These are phyloP conservation scores for Exophiala sp. DNA, from an alignment of 2,329 filamentous ascomycete genomes.

Conservation along the genomic window DNA sequence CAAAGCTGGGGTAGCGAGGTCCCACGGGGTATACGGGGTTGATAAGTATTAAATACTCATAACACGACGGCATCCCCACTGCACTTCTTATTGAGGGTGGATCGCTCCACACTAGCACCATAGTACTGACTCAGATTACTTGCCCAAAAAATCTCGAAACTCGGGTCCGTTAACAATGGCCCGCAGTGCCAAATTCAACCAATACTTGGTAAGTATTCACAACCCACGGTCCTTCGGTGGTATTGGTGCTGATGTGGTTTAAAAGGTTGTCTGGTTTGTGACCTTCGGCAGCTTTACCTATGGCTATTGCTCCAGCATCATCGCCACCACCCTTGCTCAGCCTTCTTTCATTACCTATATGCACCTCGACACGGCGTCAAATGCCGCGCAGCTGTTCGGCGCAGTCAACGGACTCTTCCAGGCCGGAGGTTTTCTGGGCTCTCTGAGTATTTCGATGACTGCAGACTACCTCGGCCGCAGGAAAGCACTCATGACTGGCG, in stretches of 20 bases:
- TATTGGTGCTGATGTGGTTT: neutral
- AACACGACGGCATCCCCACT: too few relatives aligned
- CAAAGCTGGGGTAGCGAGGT: too few relatives aligned
- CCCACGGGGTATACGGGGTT: too few relatives aligned
- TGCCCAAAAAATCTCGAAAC: too few relatives aligned
- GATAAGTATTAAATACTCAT: too few relatives aligned
- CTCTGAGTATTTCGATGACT: slow-evolving; percentile 28
- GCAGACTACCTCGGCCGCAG: neutral
- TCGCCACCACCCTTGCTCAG: slow-evolving; percentile 32
- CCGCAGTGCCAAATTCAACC: too few relatives aligned
- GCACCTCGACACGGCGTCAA: slow-evolving; percentile 35
- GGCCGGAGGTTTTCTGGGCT: neutral
- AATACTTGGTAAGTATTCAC: too few relatives aligned
- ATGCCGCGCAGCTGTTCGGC: slow-evolving; percentile 40
- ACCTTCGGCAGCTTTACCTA: slow-evolving; percentile 9
- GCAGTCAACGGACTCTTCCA: neutral
- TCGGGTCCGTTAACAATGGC: too few relatives aligned
- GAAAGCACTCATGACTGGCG: slow-evolving; percentile 33
- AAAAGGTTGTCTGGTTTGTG: slow-evolving; percentile 1
- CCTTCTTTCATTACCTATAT: slow-evolving; percentile 44
- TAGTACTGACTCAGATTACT: too few relatives aligned
- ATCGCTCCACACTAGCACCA: too few relatives aligned
- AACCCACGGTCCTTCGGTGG: too few relatives aligned
- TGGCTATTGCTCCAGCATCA: slow-evolving; percentile 10
- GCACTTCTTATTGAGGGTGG: too few relatives aligned